Base-by-base conservation (phyloP, 2,329 filamentous ascomycete species). In the Sporothrix pallida region DNA sequence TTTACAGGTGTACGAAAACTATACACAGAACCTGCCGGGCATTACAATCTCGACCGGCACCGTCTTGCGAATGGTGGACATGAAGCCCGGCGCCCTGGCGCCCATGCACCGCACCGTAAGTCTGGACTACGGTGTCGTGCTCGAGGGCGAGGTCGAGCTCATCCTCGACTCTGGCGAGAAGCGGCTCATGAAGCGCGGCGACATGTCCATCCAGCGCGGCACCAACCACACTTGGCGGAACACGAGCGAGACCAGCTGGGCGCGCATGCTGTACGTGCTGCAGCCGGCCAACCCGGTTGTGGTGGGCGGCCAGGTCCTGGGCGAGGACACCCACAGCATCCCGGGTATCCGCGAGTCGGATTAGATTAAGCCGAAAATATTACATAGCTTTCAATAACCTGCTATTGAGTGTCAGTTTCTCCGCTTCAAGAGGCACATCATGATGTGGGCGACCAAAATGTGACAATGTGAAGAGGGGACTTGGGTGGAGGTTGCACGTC, bases 141-240 rank as follows among this genome's bases (percentile, higher is more conserved):
- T 72, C 23, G 70, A 72, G 46, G 70, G 58, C 60, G 60, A 65
- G 50, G 48, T 72, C 26, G 70, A 72, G 77, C 79, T 85, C 79
- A 60, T 83, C 5, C 75, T 86, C 9, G 85, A 86, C 74, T 82
- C 81, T 26, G 84, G 84, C 3, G 83, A 83, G 63, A 80, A 74
- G 67, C 78, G 79, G n/a, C 58, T 80, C 8, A 79, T 87, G 80
- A 77, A 80, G 68, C 80, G 81, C 54, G 85, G 85, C 0, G 85
- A 86, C 77, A 79, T 86, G 15, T 81, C 81, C 15, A 81, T 87
- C 17, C 85, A 87, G 78, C 79, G 85, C 65, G 84, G 79, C 3
- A 85, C 84, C 10, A 83, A 81, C 77, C 84, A 86, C 77, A 80
- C 79, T n/a, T 85, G 83, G 83, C 76, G 78, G 37, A 85, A 85